Evolutionary conservation across 306 rosid species (phyloP).

Genomic region (peach (Prunus persica)): DNA sequence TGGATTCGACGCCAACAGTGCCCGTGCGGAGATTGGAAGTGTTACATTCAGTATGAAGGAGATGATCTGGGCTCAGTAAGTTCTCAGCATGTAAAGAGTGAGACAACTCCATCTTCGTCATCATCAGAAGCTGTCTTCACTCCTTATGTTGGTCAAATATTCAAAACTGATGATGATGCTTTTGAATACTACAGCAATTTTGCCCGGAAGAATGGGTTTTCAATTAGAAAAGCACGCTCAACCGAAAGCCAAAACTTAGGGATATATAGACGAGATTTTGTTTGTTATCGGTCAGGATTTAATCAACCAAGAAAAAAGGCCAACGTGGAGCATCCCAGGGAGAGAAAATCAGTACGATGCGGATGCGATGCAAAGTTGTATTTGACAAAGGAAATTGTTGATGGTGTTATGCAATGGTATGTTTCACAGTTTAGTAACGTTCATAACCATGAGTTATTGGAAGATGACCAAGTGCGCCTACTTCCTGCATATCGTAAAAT

Average conservation of each 20-base stretch:
- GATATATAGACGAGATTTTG: constrained; percentile 61
- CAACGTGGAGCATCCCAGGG: constrained; percentile 69
- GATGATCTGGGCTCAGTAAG: constrained; percentile 41
- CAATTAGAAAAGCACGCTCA: constrained; percentile 67
- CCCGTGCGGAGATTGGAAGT: constrained; percentile 75
- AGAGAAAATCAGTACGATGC: constrained; percentile 66
- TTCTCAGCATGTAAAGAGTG: constrained; percentile 41
- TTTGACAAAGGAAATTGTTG: constrained; percentile 59
- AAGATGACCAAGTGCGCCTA: constrained; percentile 67
- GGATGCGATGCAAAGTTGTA: constrained; percentile 72
- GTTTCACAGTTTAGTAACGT: constrained; percentile 67
- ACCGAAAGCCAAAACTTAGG: constrained; percentile 70
- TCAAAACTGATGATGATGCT: constrained; percentile 61
- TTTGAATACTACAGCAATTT: constrained; percentile 60
- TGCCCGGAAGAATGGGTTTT: constrained; percentile 67
- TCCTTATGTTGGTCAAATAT: constrained; percentile 70
- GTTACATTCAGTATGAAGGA: constrained; percentile 56
- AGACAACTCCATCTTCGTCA: constrained; percentile 29
- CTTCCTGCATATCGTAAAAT: constrained; percentile 75
- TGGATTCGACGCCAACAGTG: constrained; percentile 65
- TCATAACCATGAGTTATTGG: constrained; percentile 68
- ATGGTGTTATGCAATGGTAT: constrained; percentile 58
- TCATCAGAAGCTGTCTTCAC: constrained; percentile 52
- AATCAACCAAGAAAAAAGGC: constrained; percentile 70
- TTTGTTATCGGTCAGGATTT: constrained; percentile 67